Evolutionary conservation across 345 rosid species (phyloP), one percentile per base, ranked within the genome.

Genomic region (Citrus unshiu): DNA sequence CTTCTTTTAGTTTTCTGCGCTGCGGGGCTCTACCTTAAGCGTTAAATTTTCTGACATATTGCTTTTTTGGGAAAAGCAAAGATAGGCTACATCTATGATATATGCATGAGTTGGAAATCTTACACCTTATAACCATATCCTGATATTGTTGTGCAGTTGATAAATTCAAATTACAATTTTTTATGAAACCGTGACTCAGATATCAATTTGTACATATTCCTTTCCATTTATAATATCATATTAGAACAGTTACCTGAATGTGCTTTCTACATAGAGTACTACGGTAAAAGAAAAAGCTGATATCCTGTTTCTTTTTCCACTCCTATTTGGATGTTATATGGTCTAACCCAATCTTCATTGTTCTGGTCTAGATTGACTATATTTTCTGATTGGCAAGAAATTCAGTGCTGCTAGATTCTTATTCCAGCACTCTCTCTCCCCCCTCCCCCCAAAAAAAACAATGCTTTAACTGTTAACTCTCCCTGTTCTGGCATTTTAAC

Each of bases 1-100:
- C 25, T 70, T 14, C 3, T 63, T 72, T 43, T 25, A 58, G 75
- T 66, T 57, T 66, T 34, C 24, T 13, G 25, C 27, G n/a, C 21
- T 9, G 25, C 51, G 27, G 8, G 1, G 32, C 8, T 30, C 13
- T 37, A 32, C 40, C 68, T 60, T 71, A 18, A 46, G 19, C 56
- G 40, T 54, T 79, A 76, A 62, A 81, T 66, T 71, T 70, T 65
- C 57, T 67, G 27, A 24, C 49, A n/a, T 61, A 34, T 72, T 56
- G 22, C 66, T 64, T 43, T 43, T 73, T 67, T 35, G 70, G 46
- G 46, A 9, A 40, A 40, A 40, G 46, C 46, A 9, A 40, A 2
- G 46, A 9, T 40, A 40, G 46, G 46, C 54, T 37, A 32, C 21
- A 16, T 37, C 77, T 32, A 6, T 59, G 40, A 24, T n/a, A 71